Evolutionary conservation across 2,329 filamentous ascomycete species (phyloP), one percentile per base, ranked within the genome.

Genomic region (Corniculantispora saksenae): DNA sequence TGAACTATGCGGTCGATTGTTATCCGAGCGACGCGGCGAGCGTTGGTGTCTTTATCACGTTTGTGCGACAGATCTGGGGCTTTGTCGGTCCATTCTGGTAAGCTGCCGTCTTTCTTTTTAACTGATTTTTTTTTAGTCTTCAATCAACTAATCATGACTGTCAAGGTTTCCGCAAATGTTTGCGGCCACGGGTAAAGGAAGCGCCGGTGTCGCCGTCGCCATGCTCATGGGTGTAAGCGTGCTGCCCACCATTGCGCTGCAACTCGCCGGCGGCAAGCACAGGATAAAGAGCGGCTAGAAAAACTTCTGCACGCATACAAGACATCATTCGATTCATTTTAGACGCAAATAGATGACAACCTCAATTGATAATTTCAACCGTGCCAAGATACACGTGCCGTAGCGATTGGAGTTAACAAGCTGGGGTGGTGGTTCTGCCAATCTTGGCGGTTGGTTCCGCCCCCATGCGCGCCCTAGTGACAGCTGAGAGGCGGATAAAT

Each of bases 121-220:
- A n/a, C n/a, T n/a, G n/a, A n/a, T 23, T 8, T 27, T 7, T 45
- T 15, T 27, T 54, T 12, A 43, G 12, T 13, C 21, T 38, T 25
- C 15, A 29, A 19, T 17, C 13, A 6, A 47, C 43, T 19, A 21
- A 47, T 21, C 43, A 47, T 6, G 17, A 8, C 43, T 17, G 35
- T 38, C n/a, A 47, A 61, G 59, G 59, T 54, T 61, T 21, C 59
- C 48, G 50, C 59, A 61, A 54, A 54, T 61, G 59, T 61, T 61
- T 35, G 12, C 17, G 9, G 50, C 59, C 3, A 54, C 50, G 35
- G 59, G 59, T n/a, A 48, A 25, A 23, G 27, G 35, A 54, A 61
- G 59, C 38, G 59, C 59, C 9, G 59, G 48, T 13, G 23, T 61
- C 4, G 50, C 59, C 25, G 59, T 54, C 6, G 59, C 48, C 23